A percentile compares a stretch with the other conserved stretches of the same genome.
phyloP scores from a whole-genome alignment of 371 early-diverging fungal genomes.

The Mortierella sp. region DNA sequence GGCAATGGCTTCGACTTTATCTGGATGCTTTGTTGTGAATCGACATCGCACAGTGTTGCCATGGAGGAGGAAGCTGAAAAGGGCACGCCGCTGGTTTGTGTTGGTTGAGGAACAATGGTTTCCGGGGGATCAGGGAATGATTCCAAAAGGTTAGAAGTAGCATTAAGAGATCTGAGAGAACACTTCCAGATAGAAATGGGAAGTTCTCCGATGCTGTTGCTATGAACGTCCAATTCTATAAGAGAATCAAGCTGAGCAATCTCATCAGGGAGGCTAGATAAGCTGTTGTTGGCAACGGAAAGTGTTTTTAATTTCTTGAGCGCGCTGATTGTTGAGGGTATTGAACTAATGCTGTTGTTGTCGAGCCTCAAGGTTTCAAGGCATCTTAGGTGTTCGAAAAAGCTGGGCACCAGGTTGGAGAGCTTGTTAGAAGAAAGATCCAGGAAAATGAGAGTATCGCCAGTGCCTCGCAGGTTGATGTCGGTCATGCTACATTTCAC shows the following conservation, averaged over 20 bases:
- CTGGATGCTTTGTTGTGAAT: background rate
- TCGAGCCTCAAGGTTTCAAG: constrained; percentile 76
- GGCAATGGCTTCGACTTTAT: constrained; percentile 32
- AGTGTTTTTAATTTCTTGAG: constrained; percentile 68
- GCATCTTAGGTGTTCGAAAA: constrained; percentile 68
- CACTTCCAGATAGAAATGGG: constrained; percentile 91
- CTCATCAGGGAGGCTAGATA: constrained; percentile 73
- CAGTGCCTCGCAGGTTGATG: constrained; percentile 54
- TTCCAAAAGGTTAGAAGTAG: constrained; percentile 83
- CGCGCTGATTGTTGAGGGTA: constrained; percentile 74
- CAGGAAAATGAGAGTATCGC: constrained; percentile 61
- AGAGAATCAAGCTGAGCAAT: constrained; percentile 69
- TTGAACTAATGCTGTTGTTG: constrained; percentile 77
- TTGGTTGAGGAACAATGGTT: background rate
- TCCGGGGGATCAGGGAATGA: constrained; percentile 72
- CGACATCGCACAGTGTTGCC: constrained; percentile 11
- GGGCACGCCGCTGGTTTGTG: background rate
- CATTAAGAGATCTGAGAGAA: constrained; percentile 74
- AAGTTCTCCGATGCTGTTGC: constrained; percentile 79
- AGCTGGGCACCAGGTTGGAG: constrained; percentile 72
- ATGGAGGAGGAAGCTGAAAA: constrained; percentile 27
- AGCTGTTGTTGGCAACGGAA: constrained; percentile 76
- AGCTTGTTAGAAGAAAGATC: constrained; percentile 81
- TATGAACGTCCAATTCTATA: constrained; percentile 69
- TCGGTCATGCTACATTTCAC: constrained; percentile 71